Percentiles rank a stretch among this genome's conserved stretches.
These are phyloP conservation scores for Eremochloa ophiuroides DNA, from an alignment of 176 grass and related monocot genomes.

Conservation along the genomic window DNA sequence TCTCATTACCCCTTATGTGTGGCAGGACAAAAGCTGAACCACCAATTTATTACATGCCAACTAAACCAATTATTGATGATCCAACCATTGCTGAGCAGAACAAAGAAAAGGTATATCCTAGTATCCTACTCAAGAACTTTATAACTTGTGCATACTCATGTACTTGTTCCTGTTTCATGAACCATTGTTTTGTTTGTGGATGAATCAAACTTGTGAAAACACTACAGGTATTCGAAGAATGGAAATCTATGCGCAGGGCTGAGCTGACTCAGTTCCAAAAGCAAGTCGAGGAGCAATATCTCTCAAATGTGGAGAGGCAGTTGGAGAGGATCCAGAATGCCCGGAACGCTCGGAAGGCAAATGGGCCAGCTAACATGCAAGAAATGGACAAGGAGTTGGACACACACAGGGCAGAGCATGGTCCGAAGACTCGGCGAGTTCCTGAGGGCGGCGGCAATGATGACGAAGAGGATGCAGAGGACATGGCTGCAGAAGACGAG, in stretches of 20 bases:
- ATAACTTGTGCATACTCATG: slow-evolving; percentile 14
- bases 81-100: slow-evolving; percentile 45
- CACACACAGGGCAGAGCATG: slow-evolving; percentile 81
- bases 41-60: slow-evolving; percentile 87
- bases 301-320: slow-evolving; percentile 76
- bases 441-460: slow-evolving; percentile 51
- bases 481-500: slow-evolving; percentile 73
- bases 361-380: slow-evolving; percentile 61
- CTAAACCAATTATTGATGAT: slow-evolving; percentile 78
- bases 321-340: slow-evolving; percentile 81
- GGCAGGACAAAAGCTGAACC: slow-evolving; percentile 93
- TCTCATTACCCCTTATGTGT: slow-evolving; percentile 22
- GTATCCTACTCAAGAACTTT: background rate
- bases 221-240: slow-evolving; percentile 68
- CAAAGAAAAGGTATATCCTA: slow-evolving; percentile 65
- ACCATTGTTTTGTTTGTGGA: background rate
- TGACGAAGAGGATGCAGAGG: slow-evolving; percentile 78
- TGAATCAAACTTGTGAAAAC: background rate
- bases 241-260: slow-evolving; percentile 62
- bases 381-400: slow-evolving; percentile 97
- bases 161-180: background rate
- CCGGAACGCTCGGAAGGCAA: slow-evolving; percentile 46
- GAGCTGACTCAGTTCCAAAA: slow-evolving; percentile 78
- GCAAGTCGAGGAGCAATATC: slow-evolving; percentile 74
- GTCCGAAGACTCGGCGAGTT: slow-evolving; percentile 72